Evolutionary conservation across 495 filamentous ascomycete species (phyloP).

Genomic region (Podospora bellae-mahoneyi): DNA sequence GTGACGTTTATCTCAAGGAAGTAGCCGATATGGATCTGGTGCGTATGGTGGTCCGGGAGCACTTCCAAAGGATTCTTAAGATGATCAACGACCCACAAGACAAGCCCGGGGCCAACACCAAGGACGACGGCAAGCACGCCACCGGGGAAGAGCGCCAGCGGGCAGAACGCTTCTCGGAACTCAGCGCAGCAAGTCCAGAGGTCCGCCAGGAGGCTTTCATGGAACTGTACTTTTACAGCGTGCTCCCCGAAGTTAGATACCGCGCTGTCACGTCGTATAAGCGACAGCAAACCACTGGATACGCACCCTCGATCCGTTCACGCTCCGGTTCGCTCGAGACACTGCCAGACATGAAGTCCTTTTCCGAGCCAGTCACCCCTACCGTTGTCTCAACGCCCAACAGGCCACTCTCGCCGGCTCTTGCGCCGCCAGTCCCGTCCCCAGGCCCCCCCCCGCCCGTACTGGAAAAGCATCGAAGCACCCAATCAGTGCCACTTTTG

Average conservation of each 20-base stretch:
- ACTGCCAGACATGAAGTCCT: constrained; percentile 5
- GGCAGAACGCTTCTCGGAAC: constrained; percentile 30
- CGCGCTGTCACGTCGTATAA: constrained; percentile 26
- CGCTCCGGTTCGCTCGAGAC: constrained; percentile 18
- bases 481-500: constrained; percentile 18
- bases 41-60: constrained; percentile 34
- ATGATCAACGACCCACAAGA: constrained; percentile 32
- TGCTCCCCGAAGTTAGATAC: constrained; percentile 34
- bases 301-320: constrained; percentile 23
- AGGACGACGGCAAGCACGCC: background rate
- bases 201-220: constrained; percentile 42
- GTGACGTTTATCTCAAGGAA: constrained; percentile 29
- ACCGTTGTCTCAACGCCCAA: background rate
- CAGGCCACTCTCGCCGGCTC: constrained; percentile 1
- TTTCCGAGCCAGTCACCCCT: constrained; percentile 9
- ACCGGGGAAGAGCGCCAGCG: background rate
- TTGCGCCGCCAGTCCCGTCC: background rate
- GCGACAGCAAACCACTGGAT: constrained; percentile 21
- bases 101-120: constrained; percentile 13
- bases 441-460: background rate
- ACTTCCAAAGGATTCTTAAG: constrained; percentile 38
- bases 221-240: constrained; percentile 40
- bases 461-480: constrained; percentile 10
- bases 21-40: constrained; percentile 29
- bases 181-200: constrained; percentile 38